Percentiles rank a stretch among this genome's conserved stretches.
These are phyloP conservation scores for Albatrellus ellisii DNA, from an alignment of 768 basidiomycete species.

Conservation along the genomic window DNA sequence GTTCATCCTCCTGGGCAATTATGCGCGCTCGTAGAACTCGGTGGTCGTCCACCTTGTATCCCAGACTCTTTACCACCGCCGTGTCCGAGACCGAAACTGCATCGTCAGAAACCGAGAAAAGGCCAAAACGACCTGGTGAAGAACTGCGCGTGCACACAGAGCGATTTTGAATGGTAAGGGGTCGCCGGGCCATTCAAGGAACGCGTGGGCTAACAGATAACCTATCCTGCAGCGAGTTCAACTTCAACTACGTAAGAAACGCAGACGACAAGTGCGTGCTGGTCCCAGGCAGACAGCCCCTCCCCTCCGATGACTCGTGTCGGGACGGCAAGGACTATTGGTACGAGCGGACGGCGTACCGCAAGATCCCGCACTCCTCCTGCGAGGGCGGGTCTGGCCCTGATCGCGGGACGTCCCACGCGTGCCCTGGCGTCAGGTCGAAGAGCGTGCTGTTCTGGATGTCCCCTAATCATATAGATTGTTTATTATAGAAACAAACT, in stretches of 20 bases:
- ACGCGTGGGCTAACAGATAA: too few relatives aligned
- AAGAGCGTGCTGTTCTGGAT: conserved; percentile 79
- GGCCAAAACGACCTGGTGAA: conserved; percentile 37
- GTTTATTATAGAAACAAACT: too few relatives aligned
- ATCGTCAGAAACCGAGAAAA: conserved; percentile 64
- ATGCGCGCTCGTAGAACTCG: conserved; percentile 30
- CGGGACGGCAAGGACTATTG: conserved; percentile 57
- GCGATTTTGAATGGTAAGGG: conserved; percentile 96
- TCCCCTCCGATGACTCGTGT: conserved; percentile 52
- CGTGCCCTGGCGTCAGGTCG: conserved; percentile 70
- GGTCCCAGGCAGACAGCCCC: conserved; percentile 51
- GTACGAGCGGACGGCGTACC: conserved; percentile 90
- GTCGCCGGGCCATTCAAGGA: too few relatives aligned
- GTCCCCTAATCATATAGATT: too few relatives aligned
- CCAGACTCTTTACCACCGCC: conserved; percentile 86
- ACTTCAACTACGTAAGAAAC: conserved; percentile 82
- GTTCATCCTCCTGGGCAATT: conserved; percentile 74
- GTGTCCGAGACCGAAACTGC: conserved; percentile 68
- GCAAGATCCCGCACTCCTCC: conserved; percentile 79
- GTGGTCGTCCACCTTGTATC: conserved; percentile 49
- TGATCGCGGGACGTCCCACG: conserved; percentile 62
- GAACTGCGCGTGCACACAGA: conserved; percentile 58
- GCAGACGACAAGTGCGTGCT: conserved; percentile 63
- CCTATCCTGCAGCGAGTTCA: too few relatives aligned
- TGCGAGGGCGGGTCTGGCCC: conserved; percentile 74